Conservation (phyloP, 1,284 basidiomycete genomes). For the Pholiota adiposa region DNA sequence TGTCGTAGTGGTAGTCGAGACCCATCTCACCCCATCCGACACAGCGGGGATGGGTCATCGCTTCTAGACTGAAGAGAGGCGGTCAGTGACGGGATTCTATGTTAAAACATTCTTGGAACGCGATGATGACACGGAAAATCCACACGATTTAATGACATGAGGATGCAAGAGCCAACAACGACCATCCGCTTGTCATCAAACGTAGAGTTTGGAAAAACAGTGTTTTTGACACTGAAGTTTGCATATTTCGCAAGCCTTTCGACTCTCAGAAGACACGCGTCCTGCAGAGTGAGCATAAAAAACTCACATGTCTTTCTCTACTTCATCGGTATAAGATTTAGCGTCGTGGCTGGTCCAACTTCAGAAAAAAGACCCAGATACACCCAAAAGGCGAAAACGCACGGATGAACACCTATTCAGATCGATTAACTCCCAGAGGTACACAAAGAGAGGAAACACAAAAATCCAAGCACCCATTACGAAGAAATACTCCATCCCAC, state of each 20-base stretch:
- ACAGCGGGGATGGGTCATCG: conserved; percentile 78
- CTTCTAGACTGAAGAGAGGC: conserved; percentile 68
- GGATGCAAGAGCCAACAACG: too few relatives aligned
- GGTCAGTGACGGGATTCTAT: too few relatives aligned
- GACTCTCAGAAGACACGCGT: too few relatives aligned
- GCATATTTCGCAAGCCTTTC: too few relatives aligned
- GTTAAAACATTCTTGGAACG: too few relatives aligned
- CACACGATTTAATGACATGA: too few relatives aligned
- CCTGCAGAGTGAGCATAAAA: too few relatives aligned
- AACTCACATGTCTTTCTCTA: conserved; percentile 71
- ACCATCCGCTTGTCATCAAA: too few relatives aligned
- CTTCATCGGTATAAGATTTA: conserved; percentile 63
- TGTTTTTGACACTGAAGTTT: too few relatives aligned
- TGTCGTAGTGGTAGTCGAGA: conserved; percentile 82
- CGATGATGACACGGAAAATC: too few relatives aligned
- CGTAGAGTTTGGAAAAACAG: too few relatives aligned
- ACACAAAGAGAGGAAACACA: background rate
- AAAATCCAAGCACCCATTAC: conserved; percentile 31
- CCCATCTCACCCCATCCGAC: conserved; percentile 88
- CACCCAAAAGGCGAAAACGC: conserved; percentile 30
- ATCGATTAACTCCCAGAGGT: background rate
- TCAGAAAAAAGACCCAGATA: background rate
- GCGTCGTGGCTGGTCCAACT: conserved; percentile 60
- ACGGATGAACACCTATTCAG: conserved; percentile 73
- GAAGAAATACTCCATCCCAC: conserved; percentile 27